Conservation (phyloP, 148 eudicot genomes). For the Nepenthes mirabilis region DNA sequence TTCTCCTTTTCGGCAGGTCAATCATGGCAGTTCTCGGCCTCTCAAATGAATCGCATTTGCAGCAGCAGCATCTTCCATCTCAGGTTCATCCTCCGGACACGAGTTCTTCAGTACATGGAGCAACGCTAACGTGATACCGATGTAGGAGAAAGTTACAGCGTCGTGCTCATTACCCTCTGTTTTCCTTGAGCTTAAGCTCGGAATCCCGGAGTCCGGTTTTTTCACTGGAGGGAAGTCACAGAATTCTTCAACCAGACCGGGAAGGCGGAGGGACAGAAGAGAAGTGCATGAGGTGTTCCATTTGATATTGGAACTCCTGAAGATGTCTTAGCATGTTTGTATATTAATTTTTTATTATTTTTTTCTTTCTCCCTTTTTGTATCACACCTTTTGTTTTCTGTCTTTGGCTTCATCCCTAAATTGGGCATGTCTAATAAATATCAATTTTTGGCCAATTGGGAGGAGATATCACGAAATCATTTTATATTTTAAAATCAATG, state of each 20-base stretch:
- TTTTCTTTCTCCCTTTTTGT: neutral
- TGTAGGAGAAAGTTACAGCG: slow-evolving; percentile 1
- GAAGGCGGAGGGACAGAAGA: no score
- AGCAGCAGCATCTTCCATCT: slow-evolving; percentile 20
- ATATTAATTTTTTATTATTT: slow-evolving; percentile 4
- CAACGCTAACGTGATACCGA: slow-evolving; percentile 23
- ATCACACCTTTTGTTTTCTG: no score
- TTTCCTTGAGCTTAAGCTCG: neutral
- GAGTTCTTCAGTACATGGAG: slow-evolving; percentile 41
- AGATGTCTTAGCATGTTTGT: slow-evolving; percentile 14
- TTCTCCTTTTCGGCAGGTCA: slow-evolving; percentile 31
- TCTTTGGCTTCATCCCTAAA: slow-evolving; percentile 7
- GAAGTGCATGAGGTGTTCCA: no score
- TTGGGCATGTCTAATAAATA: slow-evolving; percentile 12
- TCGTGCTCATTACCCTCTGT: no score
- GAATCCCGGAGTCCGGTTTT: neutral
- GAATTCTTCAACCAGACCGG: no score
- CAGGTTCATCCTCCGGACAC: slow-evolving; percentile 27
- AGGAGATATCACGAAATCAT: no score
- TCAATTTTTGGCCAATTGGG: no score
- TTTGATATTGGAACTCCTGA: neutral
- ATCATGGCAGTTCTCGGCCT: slow-evolving; percentile 56
- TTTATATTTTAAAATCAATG: no score
- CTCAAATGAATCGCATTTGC: slow-evolving; percentile 30
- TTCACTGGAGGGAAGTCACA: neutral